Evolutionary conservation across 108 stramenopile species (phyloP), one percentile per base, ranked within the genome.

Genomic region (Craspedostauros australis): DNA sequence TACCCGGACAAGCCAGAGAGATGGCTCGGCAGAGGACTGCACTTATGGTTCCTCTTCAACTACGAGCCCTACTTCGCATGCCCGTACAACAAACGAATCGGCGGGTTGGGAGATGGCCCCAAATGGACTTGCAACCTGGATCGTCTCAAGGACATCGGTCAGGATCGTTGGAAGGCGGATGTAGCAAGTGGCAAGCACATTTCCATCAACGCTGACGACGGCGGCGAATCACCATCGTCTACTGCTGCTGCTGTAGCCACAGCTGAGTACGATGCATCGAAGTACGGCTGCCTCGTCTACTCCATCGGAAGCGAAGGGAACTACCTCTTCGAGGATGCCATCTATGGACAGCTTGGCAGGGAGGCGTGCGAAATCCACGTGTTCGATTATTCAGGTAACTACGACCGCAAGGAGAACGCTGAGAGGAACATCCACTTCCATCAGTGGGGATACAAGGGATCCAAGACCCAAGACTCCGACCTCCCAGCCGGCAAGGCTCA

Each of bases 121-220:
- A 86, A 81, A 32, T 81, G 84, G 84, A 46, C 69, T 25, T 82
- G 80, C 52, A 72, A 80, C 48, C 75, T 79, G 9, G 72, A 80
- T 57, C 49, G 71, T 45, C 64, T 77, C 9, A 45, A 21, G 33
- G 29, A 38, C 23, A 28, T 61, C 7, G 70, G 70, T 0, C 11
- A 7, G 11, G 53, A 39, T 4, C 39, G 66, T 32, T 68, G 58
- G 37, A 20, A 28, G 27, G 47, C 32, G 41, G 50, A n/a, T n/a
- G n/a, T n/a, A n/a, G n/a, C n/a, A n/a, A n/a, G n/a, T n/a, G n/a
- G n/a, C n/a, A n/a, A n/a, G n/a, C n/a, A n/a, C n/a, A n/a, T n/a
- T n/a, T n/a, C n/a, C n/a, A n/a, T n/a, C n/a, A n/a, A n/a, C n/a
- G n/a, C n/a, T n/a, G n/a, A n/a, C n/a, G n/a, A n/a, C n/a, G n/a